Percentiles rank a stretch among this genome's conserved stretches.
Conservation (phyloP, 345 rosid genomes). For the Bretschneidera sinensis region DNA sequence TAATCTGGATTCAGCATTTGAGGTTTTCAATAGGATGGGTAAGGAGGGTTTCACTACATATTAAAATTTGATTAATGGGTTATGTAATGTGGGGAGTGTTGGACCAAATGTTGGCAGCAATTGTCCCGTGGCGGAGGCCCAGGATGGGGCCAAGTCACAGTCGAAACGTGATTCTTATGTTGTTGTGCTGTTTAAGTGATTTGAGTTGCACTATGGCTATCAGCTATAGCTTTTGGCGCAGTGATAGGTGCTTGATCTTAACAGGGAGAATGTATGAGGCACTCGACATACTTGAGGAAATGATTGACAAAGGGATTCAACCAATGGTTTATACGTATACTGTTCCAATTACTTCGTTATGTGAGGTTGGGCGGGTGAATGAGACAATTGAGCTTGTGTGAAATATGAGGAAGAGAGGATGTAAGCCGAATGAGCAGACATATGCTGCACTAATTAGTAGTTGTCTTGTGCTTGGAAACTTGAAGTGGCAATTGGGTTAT, state of each 20-base stretch:
- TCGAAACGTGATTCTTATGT: too few species aligned
- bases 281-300: slow-evolving; percentile 43
- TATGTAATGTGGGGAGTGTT: slow-evolving; percentile 48
- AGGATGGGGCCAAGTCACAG: too few species aligned
- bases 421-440: slow-evolving; percentile 50
- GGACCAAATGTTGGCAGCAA: too few species aligned
- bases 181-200: too few species aligned
- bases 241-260: too few species aligned
- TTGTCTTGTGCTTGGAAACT: slow-evolving; percentile 31
- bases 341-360: slow-evolving; percentile 42
- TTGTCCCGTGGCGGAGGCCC: too few species aligned
- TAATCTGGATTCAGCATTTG: slow-evolving; percentile 44
- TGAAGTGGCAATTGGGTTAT: slow-evolving; percentile 56
- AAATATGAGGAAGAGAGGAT: slow-evolving; percentile 41
- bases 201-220: too few species aligned
- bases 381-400: slow-evolving; percentile 40
- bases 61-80: slow-evolving; percentile 48
- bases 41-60: slow-evolving; percentile 49
- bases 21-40: slow-evolving; percentile 46
- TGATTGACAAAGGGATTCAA: slow-evolving; percentile 43
- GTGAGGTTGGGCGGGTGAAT: slow-evolving; percentile 44
- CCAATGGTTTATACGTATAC: slow-evolving; percentile 54
- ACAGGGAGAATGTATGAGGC: too few species aligned
- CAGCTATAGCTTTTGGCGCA: too few species aligned
- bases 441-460: slow-evolving; percentile 58